Percentiles rank a stretch among this genome's conserved stretches.
phyloP scores from a whole-genome alignment of 2,329 filamentous ascomycete species.

The Fusarium armeniacum region DNA sequence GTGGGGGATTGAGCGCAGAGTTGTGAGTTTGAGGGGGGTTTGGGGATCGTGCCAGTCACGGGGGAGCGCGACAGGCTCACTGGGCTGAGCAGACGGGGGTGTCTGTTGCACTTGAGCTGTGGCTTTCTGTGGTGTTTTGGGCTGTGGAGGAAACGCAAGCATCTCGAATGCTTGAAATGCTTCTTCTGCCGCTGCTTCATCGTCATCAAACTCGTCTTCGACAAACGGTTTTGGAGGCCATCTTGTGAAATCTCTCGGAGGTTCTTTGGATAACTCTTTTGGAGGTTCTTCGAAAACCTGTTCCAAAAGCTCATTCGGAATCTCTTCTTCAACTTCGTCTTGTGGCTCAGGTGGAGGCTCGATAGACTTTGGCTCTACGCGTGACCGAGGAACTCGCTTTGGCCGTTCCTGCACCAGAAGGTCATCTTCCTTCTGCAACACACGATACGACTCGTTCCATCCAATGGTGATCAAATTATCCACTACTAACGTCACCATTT shows the following conservation, averaged over 20 bases:
- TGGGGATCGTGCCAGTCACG: slow-evolving; percentile 59
- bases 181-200: slow-evolving; percentile 52
- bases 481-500: slow-evolving; percentile 62
- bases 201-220: slow-evolving; percentile 8
- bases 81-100: slow-evolving; percentile 43
- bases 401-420: slow-evolving; percentile 6
- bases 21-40: slow-evolving; percentile 65
- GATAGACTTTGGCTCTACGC: slow-evolving; percentile 10
- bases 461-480: slow-evolving; percentile 62
- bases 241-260: not conserved
- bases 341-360: not conserved
- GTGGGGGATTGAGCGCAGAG: slow-evolving; percentile 63
- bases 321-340: not conserved
- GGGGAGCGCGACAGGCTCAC: slow-evolving; percentile 55
- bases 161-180: slow-evolving; percentile 58
- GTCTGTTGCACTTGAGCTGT: slow-evolving; percentile 15
- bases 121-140: slow-evolving; percentile 23
- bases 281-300: not conserved
- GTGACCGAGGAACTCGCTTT: not conserved
- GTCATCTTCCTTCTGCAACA: slow-evolving; percentile 32
- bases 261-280: not conserved
- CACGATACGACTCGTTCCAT: slow-evolving; percentile 61
- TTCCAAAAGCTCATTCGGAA: not conserved
- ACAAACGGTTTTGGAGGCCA: not conserved
- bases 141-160: slow-evolving; percentile 48